These are phyloP conservation scores for Russula virescens DNA, from an alignment of 768 basidiomycete genomes.

Conservation along the genomic window DNA sequence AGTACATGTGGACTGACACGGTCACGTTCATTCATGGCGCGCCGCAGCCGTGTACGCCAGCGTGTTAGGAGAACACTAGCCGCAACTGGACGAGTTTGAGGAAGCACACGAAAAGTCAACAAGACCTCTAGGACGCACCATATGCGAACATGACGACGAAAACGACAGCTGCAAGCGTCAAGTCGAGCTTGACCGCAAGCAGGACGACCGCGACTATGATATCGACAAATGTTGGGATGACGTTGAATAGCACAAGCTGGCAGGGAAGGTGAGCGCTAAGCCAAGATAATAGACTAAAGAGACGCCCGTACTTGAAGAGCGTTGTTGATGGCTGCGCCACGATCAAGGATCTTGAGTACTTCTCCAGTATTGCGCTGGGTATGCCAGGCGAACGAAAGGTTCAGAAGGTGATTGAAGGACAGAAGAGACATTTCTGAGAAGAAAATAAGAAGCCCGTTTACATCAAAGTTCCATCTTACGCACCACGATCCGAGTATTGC, in stretches of 20 bases:
- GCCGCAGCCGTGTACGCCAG: conserved; percentile 68
- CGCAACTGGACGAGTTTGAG: conserved; percentile 34
- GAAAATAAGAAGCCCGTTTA: conserved; percentile 6
- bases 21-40: conserved; percentile 79
- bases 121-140: conserved; percentile 36
- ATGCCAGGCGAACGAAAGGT: conserved; percentile 81
- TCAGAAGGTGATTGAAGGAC: conserved; percentile 81
- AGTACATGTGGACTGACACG: conserved; percentile 39
- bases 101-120: neutral
- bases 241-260: conserved; percentile 76
- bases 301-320: conserved; percentile 50
- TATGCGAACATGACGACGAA: conserved; percentile 71
- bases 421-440: conserved; percentile 73
- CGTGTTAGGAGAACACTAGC: conserved; percentile 54
- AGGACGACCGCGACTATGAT: conserved; percentile 62
- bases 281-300: neutral
- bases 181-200: conserved; percentile 59
- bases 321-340: conserved; percentile 82
- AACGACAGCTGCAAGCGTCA: conserved; percentile 60
- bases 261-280: conserved; percentile 19
- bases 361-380: conserved; percentile 82
- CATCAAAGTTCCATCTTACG: conserved; percentile 15
- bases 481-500: conserved; percentile 77
- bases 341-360: conserved; percentile 72
- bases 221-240: conserved; percentile 79